Conservation (phyloP, 176 grass and related monocot species). For the Elymus sibiricus region DNA sequence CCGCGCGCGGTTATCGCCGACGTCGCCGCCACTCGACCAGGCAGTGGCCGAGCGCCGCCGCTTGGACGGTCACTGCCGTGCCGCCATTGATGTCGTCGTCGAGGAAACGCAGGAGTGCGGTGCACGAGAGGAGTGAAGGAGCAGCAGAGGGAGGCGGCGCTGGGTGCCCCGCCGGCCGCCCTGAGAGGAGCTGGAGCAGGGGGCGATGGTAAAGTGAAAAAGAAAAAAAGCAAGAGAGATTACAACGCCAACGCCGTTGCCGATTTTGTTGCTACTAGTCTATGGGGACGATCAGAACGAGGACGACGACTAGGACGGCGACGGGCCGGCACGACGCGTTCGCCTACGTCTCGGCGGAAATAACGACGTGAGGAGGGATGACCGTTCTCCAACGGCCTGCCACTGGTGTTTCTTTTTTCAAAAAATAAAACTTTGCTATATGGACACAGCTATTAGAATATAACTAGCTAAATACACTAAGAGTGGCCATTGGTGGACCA, state of each 20-base stretch:
- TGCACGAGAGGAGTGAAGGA: not conserved
- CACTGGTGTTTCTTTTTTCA: not conserved
- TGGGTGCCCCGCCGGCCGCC: not conserved
- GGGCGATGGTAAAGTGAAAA: not conserved
- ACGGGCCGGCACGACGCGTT: conserved; percentile 22
- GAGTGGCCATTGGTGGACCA: no score
- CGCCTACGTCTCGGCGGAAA: not conserved
- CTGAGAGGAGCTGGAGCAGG: not conserved
- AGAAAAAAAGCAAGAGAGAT: not conserved
- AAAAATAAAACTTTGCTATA: no score
- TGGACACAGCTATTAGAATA: no score
- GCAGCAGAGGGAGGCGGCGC: not conserved
- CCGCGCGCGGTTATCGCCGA: not conserved
- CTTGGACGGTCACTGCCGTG: not conserved
- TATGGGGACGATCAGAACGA: not conserved
- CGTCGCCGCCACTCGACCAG: not conserved
- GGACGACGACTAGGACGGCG: not conserved
- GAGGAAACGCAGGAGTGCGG: not conserved
- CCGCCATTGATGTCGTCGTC: not conserved
- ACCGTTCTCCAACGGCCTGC: not conserved
- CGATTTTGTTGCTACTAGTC: not conserved
- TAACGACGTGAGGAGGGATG: conserved; percentile 10
- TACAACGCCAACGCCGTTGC: not conserved
- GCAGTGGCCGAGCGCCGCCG: not conserved
- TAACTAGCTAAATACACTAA: no score